These are phyloP conservation scores for Thalassiosira hispida DNA, from an alignment of 352 stramenopile genomes.

Conservation along the genomic window DNA sequence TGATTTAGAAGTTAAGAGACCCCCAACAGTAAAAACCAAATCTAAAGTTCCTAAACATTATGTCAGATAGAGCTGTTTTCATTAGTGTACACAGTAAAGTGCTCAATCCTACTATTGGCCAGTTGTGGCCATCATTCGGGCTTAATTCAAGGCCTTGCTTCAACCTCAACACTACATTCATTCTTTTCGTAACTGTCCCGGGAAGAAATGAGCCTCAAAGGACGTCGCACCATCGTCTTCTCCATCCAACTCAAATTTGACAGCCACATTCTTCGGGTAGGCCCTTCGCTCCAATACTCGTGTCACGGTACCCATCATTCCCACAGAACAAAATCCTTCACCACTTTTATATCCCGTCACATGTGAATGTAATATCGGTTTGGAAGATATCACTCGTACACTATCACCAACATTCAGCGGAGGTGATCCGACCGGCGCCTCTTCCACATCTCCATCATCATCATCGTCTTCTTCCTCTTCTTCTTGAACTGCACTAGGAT, in stretches of 20 bases:
- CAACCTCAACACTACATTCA: slow-evolving; percentile 5
- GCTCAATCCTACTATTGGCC: no score
- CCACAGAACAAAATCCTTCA: slow-evolving; percentile 41
- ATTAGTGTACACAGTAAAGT: no score
- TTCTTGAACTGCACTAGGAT: slow-evolving; percentile 24
- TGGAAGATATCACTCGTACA: slow-evolving; percentile 30
- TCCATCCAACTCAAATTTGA: slow-evolving; percentile 37
- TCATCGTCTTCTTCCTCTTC: slow-evolving; percentile 10
- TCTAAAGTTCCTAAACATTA: no score
- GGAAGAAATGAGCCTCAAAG: slow-evolving; percentile 50
- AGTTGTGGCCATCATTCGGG: no score
- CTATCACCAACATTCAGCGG: slow-evolving; percentile 13
- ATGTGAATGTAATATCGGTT: slow-evolving; percentile 48
- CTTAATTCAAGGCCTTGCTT: no score
- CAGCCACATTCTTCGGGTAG: slow-evolving; percentile 44
- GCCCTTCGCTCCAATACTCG: slow-evolving; percentile 29
- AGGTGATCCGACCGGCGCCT: slow-evolving; percentile 2
- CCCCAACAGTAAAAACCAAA: no score
- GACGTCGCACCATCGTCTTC: background rate
- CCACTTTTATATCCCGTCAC: slow-evolving; percentile 20
- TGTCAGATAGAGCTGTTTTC: no score
- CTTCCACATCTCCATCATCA: slow-evolving; percentile 13
- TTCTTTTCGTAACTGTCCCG: slow-evolving; percentile 37
- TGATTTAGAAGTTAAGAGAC: no score
- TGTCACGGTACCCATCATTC: slow-evolving; percentile 38